A percentile compares a stretch with the other conserved stretches of the same genome.
phyloP scores from a whole-genome alignment of 208 protist genomes.

The Leishmania turanica region DNA sequence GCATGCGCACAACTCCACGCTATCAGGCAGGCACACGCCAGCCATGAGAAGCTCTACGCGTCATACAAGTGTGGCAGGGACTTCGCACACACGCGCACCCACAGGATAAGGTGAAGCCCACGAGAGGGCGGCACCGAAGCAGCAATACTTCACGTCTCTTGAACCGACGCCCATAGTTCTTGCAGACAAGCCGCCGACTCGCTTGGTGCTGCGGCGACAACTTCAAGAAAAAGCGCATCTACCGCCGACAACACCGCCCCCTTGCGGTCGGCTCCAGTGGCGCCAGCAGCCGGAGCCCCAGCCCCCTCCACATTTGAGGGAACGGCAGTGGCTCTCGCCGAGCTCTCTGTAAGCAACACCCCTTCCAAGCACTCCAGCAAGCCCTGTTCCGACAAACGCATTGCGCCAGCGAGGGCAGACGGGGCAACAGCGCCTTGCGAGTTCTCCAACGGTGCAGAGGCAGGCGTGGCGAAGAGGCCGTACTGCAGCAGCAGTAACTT shows the following conservation, averaged over 20 bases:
- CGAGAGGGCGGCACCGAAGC: background rate
- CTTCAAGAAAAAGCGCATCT: slow-evolving; percentile 4
- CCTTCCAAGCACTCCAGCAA: slow-evolving; percentile 22
- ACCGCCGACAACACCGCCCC: background rate
- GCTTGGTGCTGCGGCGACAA: slow-evolving; percentile 6
- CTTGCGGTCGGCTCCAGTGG: background rate
- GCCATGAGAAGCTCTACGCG: background rate
- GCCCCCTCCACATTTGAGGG: background rate
- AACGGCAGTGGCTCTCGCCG: background rate
- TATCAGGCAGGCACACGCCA: background rate
- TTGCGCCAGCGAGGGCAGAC: slow-evolving; percentile 2
- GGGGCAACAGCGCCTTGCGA: background rate
- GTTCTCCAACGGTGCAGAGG: background rate
- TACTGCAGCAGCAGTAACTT: slow-evolving; percentile 30
- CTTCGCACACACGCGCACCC: background rate
- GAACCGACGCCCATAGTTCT: slow-evolving; percentile 13
- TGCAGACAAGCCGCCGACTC: slow-evolving; percentile 6
- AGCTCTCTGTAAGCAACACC: slow-evolving; percentile 18
- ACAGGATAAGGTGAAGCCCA: background rate
- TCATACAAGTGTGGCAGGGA: background rate
- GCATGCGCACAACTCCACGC: background rate
- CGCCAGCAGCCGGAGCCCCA: background rate
- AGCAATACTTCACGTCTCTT: background rate
- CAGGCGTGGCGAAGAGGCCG: slow-evolving; percentile 2
- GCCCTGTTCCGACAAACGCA: slow-evolving; percentile 14